Base-by-base conservation (phyloP, 176 grass and related monocot genomes). In the Cenchrus fungigraminus region DNA sequence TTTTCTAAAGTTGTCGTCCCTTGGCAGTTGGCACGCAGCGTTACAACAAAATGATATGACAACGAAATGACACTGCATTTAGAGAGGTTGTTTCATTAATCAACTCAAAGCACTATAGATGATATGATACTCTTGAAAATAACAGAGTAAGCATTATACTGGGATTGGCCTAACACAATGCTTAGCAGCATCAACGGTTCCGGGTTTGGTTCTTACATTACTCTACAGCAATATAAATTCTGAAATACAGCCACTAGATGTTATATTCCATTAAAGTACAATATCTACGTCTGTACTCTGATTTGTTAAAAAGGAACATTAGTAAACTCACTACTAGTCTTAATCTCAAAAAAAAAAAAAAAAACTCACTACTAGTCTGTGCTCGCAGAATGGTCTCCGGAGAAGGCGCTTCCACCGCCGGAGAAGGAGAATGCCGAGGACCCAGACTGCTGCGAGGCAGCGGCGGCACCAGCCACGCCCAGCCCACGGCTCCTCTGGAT, bases 321-420 rank as follows among this genome's bases (percentile, higher is more conserved):
- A 59, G 56, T 59, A n/a, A 40, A 40, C 37, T 40, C 3, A 51
- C 20, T 54, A 70, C 83, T 93, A 95, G 62, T 91, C 87, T 80
- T 25, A 25, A 25, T 25, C 25, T 25, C 25, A 25, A 25, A 25
- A 25, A 25, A 25, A 25, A 25, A 25, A 25, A 25, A 25, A 25
- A 25, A n/a, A 40, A 40, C 37, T 40, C 3, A 51, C 20, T 54
- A 70, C 83, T 93, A 95, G 62, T 91, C 87, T 80, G 85, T 90
- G 80, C 87, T 95, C 44, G 91, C 74, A 52, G 96, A 98, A 71
- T 92, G 93, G 16, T 95, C 93, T 31, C 96, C 93, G 1, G 93
- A 98, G 43, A 95, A 92, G 68, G 84, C 79, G 25, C 93, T 98
- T 61, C 96, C 96, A 74, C 91, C 94, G 19, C 79, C 79, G 4